Conservation (phyloP, 371 early-diverging fungal species). For the Rhizomucor miehei region DNA sequence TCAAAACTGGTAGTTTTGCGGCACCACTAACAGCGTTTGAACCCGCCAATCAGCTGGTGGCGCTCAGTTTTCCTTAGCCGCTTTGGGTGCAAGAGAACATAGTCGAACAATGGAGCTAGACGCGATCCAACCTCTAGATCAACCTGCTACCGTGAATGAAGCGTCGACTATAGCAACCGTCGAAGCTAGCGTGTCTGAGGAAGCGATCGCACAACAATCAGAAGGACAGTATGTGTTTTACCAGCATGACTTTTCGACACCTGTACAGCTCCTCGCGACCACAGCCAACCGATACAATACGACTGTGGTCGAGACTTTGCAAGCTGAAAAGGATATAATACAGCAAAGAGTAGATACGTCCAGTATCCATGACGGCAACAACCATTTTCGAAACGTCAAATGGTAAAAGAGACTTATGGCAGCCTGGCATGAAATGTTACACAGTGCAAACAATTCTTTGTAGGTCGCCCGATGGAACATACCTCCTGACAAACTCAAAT, state of each 20-base stretch:
- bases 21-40: too few relatives aligned
- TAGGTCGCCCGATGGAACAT: constrained; percentile 71
- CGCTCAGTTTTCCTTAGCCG: too few relatives aligned
- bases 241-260: not conserved
- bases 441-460: not conserved
- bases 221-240: not conserved
- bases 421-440: not conserved
- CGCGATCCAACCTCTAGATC: too few relatives aligned
- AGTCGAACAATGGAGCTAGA: too few relatives aligned
- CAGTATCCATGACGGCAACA: constrained; percentile 18
- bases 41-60: too few relatives aligned
- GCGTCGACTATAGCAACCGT: too few relatives aligned
- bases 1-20: too few relatives aligned
- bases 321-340: constrained; percentile 12
- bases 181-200: too few relatives aligned
- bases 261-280: constrained; percentile 17
- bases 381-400: constrained; percentile 36
- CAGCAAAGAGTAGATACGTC: constrained; percentile 15
- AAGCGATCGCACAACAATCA: too few relatives aligned
- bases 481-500: constrained; percentile 57
- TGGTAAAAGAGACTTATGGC: constrained; percentile 20
- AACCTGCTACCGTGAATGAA: too few relatives aligned
- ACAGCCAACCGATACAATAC: constrained; percentile 27
- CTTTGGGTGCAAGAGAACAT: too few relatives aligned
- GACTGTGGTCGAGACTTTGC: constrained; percentile 13